These are phyloP conservation scores for Salix brachista DNA, from an alignment of 345 rosid genomes.

Conservation along the genomic window DNA sequence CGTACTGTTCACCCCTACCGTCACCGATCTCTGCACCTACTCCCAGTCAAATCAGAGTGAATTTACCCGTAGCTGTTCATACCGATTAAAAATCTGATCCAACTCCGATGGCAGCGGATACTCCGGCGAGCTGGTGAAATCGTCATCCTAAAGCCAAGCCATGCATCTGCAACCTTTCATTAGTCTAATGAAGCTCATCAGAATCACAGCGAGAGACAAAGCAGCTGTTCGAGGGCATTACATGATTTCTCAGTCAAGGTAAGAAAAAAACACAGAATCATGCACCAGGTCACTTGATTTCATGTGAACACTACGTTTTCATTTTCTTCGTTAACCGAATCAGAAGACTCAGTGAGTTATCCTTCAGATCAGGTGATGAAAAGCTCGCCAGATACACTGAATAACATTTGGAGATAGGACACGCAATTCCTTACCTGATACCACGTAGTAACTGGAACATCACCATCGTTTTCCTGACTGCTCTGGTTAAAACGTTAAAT, in stretches of 20 bases:
- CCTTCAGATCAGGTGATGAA: not conserved
- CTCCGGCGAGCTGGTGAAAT: no score
- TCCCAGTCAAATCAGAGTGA: no score
- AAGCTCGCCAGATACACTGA: not conserved
- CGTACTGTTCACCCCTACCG: no score
- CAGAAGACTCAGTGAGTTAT: not conserved
- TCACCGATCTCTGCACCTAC: no score
- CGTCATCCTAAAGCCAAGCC: no score
- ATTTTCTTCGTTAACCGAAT: not conserved
- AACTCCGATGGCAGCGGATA: no score
- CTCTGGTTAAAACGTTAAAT: not conserved
- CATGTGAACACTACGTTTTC: not conserved
- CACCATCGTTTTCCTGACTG: not conserved
- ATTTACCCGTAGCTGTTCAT: no score
- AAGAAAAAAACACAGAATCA: no score
- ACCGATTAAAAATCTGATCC: no score
- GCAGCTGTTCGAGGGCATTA: not conserved
- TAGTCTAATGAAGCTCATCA: not conserved
- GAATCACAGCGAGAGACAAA: not conserved
- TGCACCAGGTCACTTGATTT: not conserved
- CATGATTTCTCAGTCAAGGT: not conserved
- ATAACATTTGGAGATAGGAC: not conserved
- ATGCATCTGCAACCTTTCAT: no score
- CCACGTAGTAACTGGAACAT: not conserved
- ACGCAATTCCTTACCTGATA: not conserved